A percentile compares a stretch with the other conserved stretches of the same genome.
Conservation (phyloP, 83 land plant species). For the Diphasiastrum complanatum region DNA sequence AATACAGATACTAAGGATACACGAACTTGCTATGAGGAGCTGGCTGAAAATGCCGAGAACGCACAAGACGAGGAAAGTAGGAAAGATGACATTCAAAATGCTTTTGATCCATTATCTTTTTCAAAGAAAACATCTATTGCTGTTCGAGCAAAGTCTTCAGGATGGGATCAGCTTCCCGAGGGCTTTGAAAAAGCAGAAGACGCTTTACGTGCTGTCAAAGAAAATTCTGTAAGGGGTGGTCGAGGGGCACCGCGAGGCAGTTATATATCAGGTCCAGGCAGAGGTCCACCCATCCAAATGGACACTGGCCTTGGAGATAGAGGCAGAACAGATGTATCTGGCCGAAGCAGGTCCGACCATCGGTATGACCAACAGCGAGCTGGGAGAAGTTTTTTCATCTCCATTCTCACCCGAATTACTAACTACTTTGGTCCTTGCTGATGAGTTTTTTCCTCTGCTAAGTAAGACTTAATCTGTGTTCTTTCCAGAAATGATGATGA, state of each 20-base stretch:
- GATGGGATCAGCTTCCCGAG: constrained; percentile 70
- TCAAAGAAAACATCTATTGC: constrained; percentile 12
- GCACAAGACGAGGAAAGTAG: too few species aligned
- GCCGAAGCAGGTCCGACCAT: constrained; percentile 29
- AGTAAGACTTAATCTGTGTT: background rate
- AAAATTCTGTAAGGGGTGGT: constrained; percentile 4
- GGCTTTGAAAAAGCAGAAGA: constrained; percentile 40
- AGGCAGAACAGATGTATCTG: constrained; percentile 18
- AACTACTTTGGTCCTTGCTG: background rate
- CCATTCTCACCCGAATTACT: background rate
- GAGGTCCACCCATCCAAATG: constrained; percentile 23
- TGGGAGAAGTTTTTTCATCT: background rate
- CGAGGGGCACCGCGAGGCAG: constrained; percentile 17
- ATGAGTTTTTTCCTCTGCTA: background rate
- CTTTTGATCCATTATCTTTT: too few species aligned
- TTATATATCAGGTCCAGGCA: constrained; percentile 13
- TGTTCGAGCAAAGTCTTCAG: constrained; percentile 31
- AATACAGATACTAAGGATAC: too few species aligned
- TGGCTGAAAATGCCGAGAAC: too few species aligned
- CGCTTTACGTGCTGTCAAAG: constrained; percentile 36
- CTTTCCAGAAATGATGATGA: constrained; percentile 28
- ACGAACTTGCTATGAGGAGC: too few species aligned
- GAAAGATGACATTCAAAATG: too few species aligned
- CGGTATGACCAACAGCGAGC: constrained; percentile 25
- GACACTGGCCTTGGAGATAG: constrained; percentile 31